Evolutionary conservation across 2,329 filamentous ascomycete genomes (phyloP), one percentile per base, ranked within the genome.

Genomic region (Penicillium fuscoglaucum): DNA sequence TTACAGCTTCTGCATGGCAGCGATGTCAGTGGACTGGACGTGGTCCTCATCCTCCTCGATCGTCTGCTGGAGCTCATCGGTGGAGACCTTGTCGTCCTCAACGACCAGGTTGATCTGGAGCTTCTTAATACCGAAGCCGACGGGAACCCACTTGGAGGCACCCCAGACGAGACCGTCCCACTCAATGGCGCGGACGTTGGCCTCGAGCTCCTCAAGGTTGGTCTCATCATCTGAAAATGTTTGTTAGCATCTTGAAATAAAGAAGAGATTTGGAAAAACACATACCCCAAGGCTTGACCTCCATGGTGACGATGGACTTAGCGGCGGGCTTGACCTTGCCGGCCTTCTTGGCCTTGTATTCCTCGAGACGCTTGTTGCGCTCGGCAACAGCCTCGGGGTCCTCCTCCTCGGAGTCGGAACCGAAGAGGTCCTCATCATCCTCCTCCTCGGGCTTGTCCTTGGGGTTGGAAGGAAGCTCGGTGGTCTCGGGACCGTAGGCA

Each of bases 201-300:
- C 83, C 83, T 96, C 91, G 61, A 99, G 83, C 71, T 85, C 86
- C 68, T 81, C 84, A 87, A 98, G 92, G 80, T 96, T 84, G 71
- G 93, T 98, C 88, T 96, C 92, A 72, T 97, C 92, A 80, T 96
- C 91, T 85, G 58, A 28, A 28, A 28, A 35, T 33, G 6, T 15
- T 33, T 19, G 40, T 72, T 65, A 72, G 69, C 43, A 63, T 19
- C n/a, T 35, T 44, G 6, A 2, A 21, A 10, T 13, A 28, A 46
- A 6, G 29, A 55, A 41, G 21, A 13, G 6, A 52, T 10, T 9
- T 21, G 40, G 1, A 43, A 58, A 49, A 49, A 62, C 61, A 83
- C 90, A 70, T 90, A 96, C 93, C 95, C 93, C 95, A 98, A 74
- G 95, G 95, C 87, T 99, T 99, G 68, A 99, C 90, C 73, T 98